A percentile compares a stretch with the other conserved stretches of the same genome.
Evolutionary conservation across 805 yeast genomes (phyloP).

Genomic region (Ogataea salicorniae): DNA sequence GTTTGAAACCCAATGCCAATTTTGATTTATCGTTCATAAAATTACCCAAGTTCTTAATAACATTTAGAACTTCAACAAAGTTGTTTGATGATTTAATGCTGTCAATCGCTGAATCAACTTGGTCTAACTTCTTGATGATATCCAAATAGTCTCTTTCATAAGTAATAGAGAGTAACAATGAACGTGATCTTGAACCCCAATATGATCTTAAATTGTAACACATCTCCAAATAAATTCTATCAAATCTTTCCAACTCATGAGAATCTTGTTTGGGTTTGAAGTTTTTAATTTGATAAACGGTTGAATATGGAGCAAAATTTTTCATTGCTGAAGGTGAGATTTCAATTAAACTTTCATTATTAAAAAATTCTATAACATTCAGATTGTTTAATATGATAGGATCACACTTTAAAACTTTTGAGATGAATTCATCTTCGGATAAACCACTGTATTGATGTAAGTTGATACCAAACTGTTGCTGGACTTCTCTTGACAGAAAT

Average conservation of each 20-base stretch:
- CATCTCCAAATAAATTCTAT: constrained; percentile 61
- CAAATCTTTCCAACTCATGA: constrained; percentile 58
- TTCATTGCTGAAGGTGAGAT: constrained; percentile 51
- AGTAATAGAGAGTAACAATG: constrained; percentile 47
- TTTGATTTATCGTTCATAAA: constrained; percentile 71
- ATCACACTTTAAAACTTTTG: constrained; percentile 57
- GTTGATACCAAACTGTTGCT: constrained; percentile 78
- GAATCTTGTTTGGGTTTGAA: constrained; percentile 50
- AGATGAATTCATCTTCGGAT: constrained; percentile 49
- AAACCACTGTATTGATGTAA: constrained; percentile 55
- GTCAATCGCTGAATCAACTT: constrained; percentile 55
- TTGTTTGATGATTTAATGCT: constrained; percentile 47
- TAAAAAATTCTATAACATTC: constrained; percentile 64
- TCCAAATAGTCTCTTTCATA: constrained; percentile 66
- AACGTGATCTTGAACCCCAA: constrained; percentile 69
- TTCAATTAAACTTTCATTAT: constrained; percentile 58
- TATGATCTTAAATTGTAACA: constrained; percentile 63
- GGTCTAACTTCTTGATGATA: constrained; percentile 47
- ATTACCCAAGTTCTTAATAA: constrained; percentile 70
- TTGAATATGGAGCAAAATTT: constrained; percentile 59
- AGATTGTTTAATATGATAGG: constrained; percentile 44
- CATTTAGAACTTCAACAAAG: constrained; percentile 53
- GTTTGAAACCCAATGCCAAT: constrained; percentile 64
- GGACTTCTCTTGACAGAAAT: constrained; percentile 62
- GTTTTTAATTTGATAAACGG: constrained; percentile 36